Conservation (phyloP, 441 rosid genomes). For the Macaranga tanarius region DNA sequence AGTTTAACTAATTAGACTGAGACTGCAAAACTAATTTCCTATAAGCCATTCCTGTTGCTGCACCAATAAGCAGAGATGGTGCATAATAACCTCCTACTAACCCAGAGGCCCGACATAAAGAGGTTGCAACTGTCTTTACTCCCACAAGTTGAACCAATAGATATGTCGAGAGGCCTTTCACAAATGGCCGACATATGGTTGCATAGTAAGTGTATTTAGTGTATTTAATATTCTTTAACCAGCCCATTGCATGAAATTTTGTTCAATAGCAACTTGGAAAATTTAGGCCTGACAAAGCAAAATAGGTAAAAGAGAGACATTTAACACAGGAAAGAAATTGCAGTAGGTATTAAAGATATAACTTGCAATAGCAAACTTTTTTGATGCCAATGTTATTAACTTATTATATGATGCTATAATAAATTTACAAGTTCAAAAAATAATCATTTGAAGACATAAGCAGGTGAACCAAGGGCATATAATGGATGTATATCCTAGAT, state of each 20-base stretch:
- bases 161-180: slow-evolving; percentile 72
- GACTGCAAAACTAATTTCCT: slow-evolving; percentile 74
- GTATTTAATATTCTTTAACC: slow-evolving; percentile 70
- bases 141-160: slow-evolving; percentile 81
- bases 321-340: slow-evolving; percentile 20
- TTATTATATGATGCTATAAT: too few species aligned
- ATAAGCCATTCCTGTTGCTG: slow-evolving; percentile 94
- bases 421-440: not conserved
- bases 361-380: slow-evolving; percentile 1
- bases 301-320: slow-evolving; percentile 14
- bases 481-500: too few species aligned
- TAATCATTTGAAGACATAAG: too few species aligned
- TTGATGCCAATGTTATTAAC: not conserved
- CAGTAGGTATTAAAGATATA: not conserved
- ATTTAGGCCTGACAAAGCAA: slow-evolving; percentile 32
- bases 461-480: too few species aligned
- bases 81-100: slow-evolving; percentile 94
- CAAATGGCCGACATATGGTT: slow-evolving; percentile 77
- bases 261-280: slow-evolving; percentile 22
- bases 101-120: slow-evolving; percentile 89
- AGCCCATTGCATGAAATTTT: slow-evolving; percentile 48
- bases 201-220: too few species aligned
- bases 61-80: slow-evolving; percentile 96
- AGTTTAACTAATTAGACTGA: slow-evolving; percentile 48
- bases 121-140: slow-evolving; percentile 85